phyloP scores from a whole-genome alignment of 2,329 filamentous ascomycete genomes.

The Ophiosphaerella narmari region DNA sequence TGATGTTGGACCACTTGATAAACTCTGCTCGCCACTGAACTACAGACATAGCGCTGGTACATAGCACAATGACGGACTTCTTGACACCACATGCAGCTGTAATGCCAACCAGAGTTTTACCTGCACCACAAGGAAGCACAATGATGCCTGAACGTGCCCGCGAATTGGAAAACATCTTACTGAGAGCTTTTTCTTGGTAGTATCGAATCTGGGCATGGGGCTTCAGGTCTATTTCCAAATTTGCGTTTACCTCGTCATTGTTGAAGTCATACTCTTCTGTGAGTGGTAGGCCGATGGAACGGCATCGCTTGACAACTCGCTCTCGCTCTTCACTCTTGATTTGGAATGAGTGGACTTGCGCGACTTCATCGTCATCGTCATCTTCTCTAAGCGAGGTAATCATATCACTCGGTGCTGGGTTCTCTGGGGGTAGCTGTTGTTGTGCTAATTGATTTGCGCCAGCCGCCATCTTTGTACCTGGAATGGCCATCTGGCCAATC shows the following conservation, averaged over 20 bases:
- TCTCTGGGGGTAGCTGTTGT: slow-evolving; percentile 36
- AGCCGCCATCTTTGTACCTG: slow-evolving; percentile 90
- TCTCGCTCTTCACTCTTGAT: slow-evolving; percentile 83
- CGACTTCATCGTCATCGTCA: slow-evolving; percentile 84
- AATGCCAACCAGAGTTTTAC: slow-evolving; percentile 97
- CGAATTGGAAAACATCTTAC: slow-evolving; percentile 99
- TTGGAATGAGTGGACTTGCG: slow-evolving; percentile 91
- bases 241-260: slow-evolving; percentile 86
- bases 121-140: slow-evolving; percentile 92
- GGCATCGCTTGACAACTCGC: slow-evolving; percentile 84
- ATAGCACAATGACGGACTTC: slow-evolving; percentile 92
- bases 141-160: slow-evolving; percentile 97
- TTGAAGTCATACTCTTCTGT: slow-evolving; percentile 98
- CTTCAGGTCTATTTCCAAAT: slow-evolving; percentile 89
- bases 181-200: slow-evolving; percentile 96
- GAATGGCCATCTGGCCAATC: slow-evolving; percentile 86
- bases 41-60: slow-evolving; percentile 96
- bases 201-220: slow-evolving; percentile 87
- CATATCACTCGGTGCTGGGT: slow-evolving; percentile 59
- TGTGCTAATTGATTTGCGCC: slow-evolving; percentile 72
- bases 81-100: slow-evolving; percentile 97
- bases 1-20: slow-evolving; percentile 98
- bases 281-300: slow-evolving; percentile 83
- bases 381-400: slow-evolving; percentile 67
- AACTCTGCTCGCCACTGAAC: slow-evolving; percentile 97